Evolutionary conservation across 345 rosid genomes (phyloP).

Genomic region (Eucalyptus caleyi): DNA sequence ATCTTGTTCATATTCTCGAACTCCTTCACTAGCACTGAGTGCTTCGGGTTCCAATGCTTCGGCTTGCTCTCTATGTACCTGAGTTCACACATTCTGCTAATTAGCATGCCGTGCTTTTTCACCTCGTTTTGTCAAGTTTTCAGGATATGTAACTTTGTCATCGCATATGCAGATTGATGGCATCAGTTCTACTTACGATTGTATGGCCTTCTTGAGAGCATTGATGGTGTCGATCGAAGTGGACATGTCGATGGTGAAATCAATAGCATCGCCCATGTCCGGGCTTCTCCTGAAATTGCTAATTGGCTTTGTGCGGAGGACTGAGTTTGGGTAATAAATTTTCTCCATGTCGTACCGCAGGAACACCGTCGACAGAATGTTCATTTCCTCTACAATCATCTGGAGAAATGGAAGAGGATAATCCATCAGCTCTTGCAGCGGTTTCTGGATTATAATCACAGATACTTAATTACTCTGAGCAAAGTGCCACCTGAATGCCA

Average conservation of each 20-base stretch:
- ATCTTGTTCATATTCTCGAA: conserved; percentile 40
- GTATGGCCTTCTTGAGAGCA: conserved; percentile 42
- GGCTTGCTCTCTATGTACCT: conserved; percentile 54
- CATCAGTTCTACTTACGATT: conserved; percentile 5
- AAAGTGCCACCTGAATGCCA: conserved; percentile 43
- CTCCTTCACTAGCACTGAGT: conserved; percentile 20
- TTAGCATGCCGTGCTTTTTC: not conserved
- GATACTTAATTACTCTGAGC: not conserved
- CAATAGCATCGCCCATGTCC: conserved; percentile 35
- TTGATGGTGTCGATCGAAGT: conserved; percentile 30
- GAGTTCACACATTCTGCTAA: not conserved
- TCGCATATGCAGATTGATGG: not conserved
- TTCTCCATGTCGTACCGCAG: conserved; percentile 73
- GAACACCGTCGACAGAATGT: conserved; percentile 65
- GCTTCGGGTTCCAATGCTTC: conserved; percentile 42
- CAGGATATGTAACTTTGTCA: fast-evolving
- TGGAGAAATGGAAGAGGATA: not conserved
- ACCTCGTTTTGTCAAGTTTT: not conserved
- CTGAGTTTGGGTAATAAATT: conserved; percentile 63
- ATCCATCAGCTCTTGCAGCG: not conserved
- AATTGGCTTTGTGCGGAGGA: conserved; percentile 38
- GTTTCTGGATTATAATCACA: not conserved
- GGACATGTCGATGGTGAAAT: conserved; percentile 30
- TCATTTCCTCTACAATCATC: conserved; percentile 91
- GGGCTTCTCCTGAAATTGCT: conserved; percentile 54